Conservation (phyloP, 345 rosid genomes). For the Gynandropsis gynandra region DNA sequence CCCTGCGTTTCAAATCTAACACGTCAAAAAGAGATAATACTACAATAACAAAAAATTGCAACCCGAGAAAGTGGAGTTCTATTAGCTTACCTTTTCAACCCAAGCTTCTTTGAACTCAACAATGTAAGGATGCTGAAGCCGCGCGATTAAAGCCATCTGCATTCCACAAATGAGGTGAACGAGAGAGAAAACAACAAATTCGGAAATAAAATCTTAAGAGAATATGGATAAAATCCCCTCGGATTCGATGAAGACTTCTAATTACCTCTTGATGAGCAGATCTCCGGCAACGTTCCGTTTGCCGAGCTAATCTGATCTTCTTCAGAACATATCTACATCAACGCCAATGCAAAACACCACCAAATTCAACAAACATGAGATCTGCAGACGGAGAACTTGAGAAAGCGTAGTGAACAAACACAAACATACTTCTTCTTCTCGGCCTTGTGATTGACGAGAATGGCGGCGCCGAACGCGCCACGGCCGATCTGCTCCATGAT, state of each 20-base stretch:
- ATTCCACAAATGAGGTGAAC: conserved; percentile 16
- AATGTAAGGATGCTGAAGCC: conserved; percentile 83
- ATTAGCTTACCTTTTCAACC: conserved; percentile 82
- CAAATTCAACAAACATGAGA: background rate
- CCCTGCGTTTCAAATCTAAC: conserved; percentile 49
- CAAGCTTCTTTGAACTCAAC: conserved; percentile 99
- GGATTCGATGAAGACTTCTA: background rate
- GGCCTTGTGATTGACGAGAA: conserved; percentile 81
- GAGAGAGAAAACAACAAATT: background rate
- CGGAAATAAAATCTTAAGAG: background rate
- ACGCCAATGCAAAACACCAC: background rate
- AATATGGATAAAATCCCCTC: background rate
- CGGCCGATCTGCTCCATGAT: conserved; percentile 99
- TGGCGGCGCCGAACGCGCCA: conserved; percentile 97
- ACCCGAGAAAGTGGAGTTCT: background rate
- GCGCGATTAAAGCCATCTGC: conserved; percentile 90
- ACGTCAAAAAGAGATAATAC: background rate
- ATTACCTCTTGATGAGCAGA: conserved; percentile 97
- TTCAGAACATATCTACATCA: conserved; percentile 80
- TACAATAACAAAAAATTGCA: background rate
- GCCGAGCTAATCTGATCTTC: conserved; percentile 96
- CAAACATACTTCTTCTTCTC: conserved; percentile 73
- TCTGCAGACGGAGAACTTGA: background rate
- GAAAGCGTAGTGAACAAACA: background rate
- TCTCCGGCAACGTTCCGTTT: conserved; percentile 92